phyloP scores from a whole-genome alignment of 1,284 basidiomycete genomes.

The Athelia sp. region DNA sequence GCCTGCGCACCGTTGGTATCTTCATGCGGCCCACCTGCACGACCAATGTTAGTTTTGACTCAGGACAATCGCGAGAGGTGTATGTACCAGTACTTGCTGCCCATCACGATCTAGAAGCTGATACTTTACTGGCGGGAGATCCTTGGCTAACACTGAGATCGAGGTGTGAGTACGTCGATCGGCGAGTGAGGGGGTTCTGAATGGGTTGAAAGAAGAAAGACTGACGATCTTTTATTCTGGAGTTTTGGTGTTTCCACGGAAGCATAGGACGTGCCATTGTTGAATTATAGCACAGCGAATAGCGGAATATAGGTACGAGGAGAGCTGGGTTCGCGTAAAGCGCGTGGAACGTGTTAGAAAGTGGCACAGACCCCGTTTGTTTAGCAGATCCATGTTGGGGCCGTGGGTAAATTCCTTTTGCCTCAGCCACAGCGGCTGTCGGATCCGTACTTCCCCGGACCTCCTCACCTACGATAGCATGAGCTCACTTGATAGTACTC shows the following conservation, averaged over 20 bases:
- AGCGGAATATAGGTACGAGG: neutral
- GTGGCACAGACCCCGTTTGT: neutral
- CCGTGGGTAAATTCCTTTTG: too few species aligned
- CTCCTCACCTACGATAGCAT: too few species aligned
- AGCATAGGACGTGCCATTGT: neutral
- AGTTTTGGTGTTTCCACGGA: neutral
- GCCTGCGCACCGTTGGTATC: constrained; percentile 76
- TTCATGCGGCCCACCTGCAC: constrained; percentile 84
- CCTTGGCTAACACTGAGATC: constrained; percentile 25
- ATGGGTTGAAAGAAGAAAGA: neutral
- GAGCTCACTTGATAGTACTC: too few species aligned
- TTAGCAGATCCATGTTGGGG: too few species aligned
- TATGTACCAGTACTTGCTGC: constrained; percentile 74
- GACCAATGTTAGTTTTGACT: constrained; percentile 4
- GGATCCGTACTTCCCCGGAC: too few species aligned
- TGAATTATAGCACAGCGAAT: neutral
- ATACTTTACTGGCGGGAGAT: constrained; percentile 68
- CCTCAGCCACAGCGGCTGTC: too few species aligned
- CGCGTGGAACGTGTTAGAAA: neutral
- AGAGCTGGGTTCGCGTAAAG: neutral
- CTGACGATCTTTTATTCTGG: neutral
- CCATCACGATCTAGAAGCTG: constrained; percentile 80
- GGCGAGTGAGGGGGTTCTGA: neutral
- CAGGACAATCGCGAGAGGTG: constrained; percentile 1
- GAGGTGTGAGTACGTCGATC: neutral